phyloP scores from a whole-genome alignment of 257 asterid species.

The Solanum virginianum region DNA sequence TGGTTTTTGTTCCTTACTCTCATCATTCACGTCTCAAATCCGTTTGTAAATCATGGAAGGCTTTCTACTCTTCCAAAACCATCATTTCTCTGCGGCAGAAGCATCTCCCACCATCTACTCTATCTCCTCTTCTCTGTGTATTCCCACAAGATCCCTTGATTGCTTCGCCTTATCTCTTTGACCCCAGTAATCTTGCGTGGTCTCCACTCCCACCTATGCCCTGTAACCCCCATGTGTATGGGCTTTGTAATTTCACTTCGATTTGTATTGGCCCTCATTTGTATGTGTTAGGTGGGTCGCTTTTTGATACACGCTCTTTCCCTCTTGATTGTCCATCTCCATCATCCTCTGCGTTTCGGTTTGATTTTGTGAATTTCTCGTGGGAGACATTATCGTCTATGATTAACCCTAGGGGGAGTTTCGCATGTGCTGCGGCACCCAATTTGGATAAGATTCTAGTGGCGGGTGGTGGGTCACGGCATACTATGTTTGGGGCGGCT shows the following conservation, averaged over 20 bases:
- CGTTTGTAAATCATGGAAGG: constrained; percentile 61
- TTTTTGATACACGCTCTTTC: constrained; percentile 67
- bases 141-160: constrained; percentile 85
- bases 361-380: constrained; percentile 29
- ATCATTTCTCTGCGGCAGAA: constrained; percentile 46
- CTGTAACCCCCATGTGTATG: constrained; percentile 77
- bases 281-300: constrained; percentile 85
- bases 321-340: constrained; percentile 78
- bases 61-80: constrained; percentile 56
- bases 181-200: constrained; percentile 64
- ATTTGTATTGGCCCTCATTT: constrained; percentile 50
- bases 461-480: constrained; percentile 94
- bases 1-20: constrained; percentile 57
- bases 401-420: constrained; percentile 87
- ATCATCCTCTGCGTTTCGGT: constrained; percentile 47
- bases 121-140: constrained; percentile 44
- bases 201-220: constrained; percentile 74
- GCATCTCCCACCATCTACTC: constrained; percentile 28
- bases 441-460: constrained; percentile 55
- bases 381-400: constrained; percentile 74
- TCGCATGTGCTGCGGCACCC: constrained; percentile 67
- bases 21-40: constrained; percentile 75
- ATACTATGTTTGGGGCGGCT: constrained; percentile 79
- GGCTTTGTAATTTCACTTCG: constrained; percentile 68
- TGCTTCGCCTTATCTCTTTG: constrained; percentile 61